A percentile compares a stretch with the other conserved stretches of the same genome.
Evolutionary conservation across 2,329 filamentous ascomycete species (phyloP).

Genomic region (Hypoxylon sp.): DNA sequence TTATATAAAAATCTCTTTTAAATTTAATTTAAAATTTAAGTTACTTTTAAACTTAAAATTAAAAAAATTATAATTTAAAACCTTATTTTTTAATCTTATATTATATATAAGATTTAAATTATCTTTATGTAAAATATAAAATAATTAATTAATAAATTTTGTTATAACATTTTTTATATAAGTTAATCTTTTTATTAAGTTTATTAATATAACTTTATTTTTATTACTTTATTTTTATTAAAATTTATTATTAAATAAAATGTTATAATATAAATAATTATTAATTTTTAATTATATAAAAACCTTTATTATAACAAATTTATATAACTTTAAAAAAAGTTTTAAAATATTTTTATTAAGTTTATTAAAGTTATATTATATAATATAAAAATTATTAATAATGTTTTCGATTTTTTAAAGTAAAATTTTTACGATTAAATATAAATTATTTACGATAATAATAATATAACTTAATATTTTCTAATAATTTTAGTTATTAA

Average conservation of each 20-base stretch:
- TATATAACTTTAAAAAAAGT: not conserved
- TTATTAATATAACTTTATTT: not conserved
- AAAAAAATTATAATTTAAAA: not conserved
- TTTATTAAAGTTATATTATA: not conserved
- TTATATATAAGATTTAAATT: not conserved
- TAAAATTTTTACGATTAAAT: not conserved
- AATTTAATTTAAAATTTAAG: not conserved
- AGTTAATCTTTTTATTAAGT: not conserved
- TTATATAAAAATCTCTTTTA: not conserved
- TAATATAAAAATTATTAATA: not conserved
- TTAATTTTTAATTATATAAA: too few relatives aligned
- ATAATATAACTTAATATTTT: not conserved
- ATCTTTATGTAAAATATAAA: not conserved
- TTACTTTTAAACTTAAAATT: not conserved
- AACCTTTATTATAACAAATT: not conserved
- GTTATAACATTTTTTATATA: not conserved
- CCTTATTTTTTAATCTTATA: not conserved
- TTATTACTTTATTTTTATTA: not conserved
- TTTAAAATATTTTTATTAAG: not conserved
- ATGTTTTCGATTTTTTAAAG: not conserved
- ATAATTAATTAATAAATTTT: not conserved
- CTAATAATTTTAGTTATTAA: not conserved
- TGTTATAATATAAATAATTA: too few relatives aligned
- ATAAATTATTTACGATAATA: not conserved
- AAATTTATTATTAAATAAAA: not conserved